These are phyloP conservation scores for Podospora anserina DNA, from an alignment of 495 filamentous ascomycete species.

Conservation along the genomic window DNA sequence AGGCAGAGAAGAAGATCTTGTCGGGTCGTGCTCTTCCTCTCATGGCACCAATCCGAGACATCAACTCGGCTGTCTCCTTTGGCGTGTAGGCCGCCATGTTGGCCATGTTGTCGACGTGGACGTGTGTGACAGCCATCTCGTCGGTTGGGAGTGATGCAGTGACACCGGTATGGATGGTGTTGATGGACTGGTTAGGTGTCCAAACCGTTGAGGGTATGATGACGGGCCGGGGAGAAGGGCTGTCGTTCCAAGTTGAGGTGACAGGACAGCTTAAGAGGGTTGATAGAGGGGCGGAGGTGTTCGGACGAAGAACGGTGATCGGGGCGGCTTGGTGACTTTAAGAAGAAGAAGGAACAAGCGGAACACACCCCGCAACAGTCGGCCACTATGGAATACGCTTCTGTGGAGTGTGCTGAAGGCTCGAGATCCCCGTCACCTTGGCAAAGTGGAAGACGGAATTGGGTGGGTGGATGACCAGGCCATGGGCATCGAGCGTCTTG, in stretches of 20 bases:
- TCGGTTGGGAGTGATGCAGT: not conserved
- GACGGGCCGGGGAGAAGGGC: not conserved
- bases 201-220: not conserved
- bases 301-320: not conserved
- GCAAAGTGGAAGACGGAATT: constrained; percentile 9
- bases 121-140: constrained; percentile 12
- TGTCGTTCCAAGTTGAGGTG: not conserved
- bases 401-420: not conserved
- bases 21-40: constrained; percentile 54
- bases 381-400: not conserved
- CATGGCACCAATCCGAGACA: constrained; percentile 44
- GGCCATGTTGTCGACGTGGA: constrained; percentile 14
- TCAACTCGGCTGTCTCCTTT: constrained; percentile 45
- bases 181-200: not conserved
- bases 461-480: not conserved
- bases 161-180: not conserved
- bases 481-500: not conserved
- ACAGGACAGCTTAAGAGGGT: not conserved
- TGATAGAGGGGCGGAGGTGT: not conserved
- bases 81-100: constrained; percentile 39
- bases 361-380: not conserved
- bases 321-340: not conserved
- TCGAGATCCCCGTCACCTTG: constrained; percentile 6
- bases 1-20: constrained; percentile 54
- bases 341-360: not conserved